Evolutionary conservation across 192 early-diverging fungal species (phyloP), one percentile per base, ranked within the genome.

Genomic region (Backusella tuberculispora): DNA sequence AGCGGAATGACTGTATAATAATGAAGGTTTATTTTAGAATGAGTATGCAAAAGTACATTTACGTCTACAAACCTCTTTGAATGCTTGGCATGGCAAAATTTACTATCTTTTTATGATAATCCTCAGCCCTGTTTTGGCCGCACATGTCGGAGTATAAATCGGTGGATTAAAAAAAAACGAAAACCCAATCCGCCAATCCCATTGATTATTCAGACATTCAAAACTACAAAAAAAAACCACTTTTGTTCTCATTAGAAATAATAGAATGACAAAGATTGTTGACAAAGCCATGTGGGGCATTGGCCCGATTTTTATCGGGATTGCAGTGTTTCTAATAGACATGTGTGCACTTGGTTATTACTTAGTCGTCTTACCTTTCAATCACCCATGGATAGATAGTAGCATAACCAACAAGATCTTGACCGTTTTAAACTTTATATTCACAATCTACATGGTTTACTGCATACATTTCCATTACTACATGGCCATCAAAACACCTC

Each of bases 391-490:
- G 86, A 48, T 76, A 13, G 83, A 83, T 9, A 70, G 71, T 37
- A 66, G 47, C 14, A 34, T 70, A 21, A 47, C 42, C 13, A 47
- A 71, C 6, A 83, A 83, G 34, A 19, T 76, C 5, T 79, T 81
- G 37, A 46, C 79, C 48, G 71, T 80, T 66, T 73, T 77, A 9
- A 89, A 80, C 19, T 15, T 79, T 17, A 47, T 43, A 4, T 86
- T 85, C 71, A 83, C 85, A 12, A 37, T 72, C 1, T 89, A 89
- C 66, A 73, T 89, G 48, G 81, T 87, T 13, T 86, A 83, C 72
- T 84, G 85, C 50, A 87, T 87, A 41, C 64, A 76, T 29, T 87
- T 82, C 48, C 84, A 89, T 63, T 89, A 89, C 60, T 89, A 87
- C 48, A 86, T 82, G 83, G 86, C 88, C 0, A 80, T 89, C 8